A percentile compares a stretch with the other conserved stretches of the same genome.
Evolutionary conservation across 345 rosid species (phyloP).

Genomic region (Garcia nutans): DNA sequence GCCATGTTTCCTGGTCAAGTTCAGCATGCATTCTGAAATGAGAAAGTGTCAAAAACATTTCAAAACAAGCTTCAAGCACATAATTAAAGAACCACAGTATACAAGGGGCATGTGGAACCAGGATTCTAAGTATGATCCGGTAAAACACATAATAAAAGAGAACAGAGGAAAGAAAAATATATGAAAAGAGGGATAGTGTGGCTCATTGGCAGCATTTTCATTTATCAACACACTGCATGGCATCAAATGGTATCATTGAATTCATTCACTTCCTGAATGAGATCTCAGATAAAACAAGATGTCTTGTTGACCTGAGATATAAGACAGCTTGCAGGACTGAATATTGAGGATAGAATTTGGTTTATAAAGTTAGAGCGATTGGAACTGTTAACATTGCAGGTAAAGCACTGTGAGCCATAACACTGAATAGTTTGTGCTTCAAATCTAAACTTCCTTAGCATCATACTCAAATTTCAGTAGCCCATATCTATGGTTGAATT

Average conservation of each 20-base stretch:
- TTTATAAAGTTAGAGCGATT: no score
- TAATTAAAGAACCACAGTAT: background rate
- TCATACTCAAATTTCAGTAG: no score
- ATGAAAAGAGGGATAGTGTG: background rate
- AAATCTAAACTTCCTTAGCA: no score
- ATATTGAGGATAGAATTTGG: no score
- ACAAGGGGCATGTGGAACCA: slow-evolving; percentile 14
- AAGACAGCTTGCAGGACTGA: no score
- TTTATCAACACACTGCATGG: background rate
- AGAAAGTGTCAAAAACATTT: slow-evolving; percentile 28
- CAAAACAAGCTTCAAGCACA: slow-evolving; percentile 20
- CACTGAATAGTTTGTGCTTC: no score
- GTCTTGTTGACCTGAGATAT: background rate
- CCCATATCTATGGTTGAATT: no score
- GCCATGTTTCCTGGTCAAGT: slow-evolving; percentile 82
- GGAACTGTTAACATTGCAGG: no score
- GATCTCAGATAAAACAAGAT: background rate
- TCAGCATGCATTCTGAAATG: slow-evolving; percentile 36
- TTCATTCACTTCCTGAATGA: background rate
- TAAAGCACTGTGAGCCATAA: no score
- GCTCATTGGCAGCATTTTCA: background rate
- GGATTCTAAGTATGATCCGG: background rate
- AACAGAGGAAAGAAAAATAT: no score
- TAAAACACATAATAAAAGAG: background rate
- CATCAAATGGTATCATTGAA: background rate